Evolutionary conservation across 2,329 filamentous ascomycete genomes (phyloP).

Genomic region (Neofusicoccum laricinum): DNA sequence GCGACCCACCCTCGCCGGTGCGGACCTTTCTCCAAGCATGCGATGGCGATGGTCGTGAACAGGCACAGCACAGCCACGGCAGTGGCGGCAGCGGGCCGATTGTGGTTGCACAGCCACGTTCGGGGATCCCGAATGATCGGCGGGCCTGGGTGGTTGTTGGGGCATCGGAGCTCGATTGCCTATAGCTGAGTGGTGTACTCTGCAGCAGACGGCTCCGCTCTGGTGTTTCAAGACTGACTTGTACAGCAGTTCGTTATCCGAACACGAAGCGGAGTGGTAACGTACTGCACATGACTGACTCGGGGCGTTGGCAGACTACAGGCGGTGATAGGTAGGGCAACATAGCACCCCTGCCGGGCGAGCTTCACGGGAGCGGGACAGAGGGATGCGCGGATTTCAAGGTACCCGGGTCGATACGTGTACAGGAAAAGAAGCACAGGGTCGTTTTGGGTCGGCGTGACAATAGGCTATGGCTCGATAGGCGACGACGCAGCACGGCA

Average conservation of each 20-base stretch:
- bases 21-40: too few relatives aligned
- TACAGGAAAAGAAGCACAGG: neutral
- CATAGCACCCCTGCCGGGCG: neutral
- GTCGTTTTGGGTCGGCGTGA: neutral
- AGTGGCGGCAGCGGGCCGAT: neutral
- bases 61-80: neutral
- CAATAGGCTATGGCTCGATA: neutral
- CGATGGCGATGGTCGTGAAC: neutral
- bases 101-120: neutral
- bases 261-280: neutral
- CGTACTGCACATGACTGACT: neutral
- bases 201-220: neutral
- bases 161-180: neutral
- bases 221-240: neutral
- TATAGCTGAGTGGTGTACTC: constrained; percentile 7
- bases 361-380: neutral
- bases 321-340: neutral
- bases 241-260: neutral
- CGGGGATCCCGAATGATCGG: neutral
- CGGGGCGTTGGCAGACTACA: neutral
- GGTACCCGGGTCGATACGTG: neutral
- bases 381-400: too few relatives aligned
- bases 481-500: neutral
- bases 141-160: neutral
- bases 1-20: too few relatives aligned